A percentile compares a stretch with the other conserved stretches of the same genome.
Conservation (phyloP, 768 basidiomycete species). For the Russula griseocarnosa region DNA sequence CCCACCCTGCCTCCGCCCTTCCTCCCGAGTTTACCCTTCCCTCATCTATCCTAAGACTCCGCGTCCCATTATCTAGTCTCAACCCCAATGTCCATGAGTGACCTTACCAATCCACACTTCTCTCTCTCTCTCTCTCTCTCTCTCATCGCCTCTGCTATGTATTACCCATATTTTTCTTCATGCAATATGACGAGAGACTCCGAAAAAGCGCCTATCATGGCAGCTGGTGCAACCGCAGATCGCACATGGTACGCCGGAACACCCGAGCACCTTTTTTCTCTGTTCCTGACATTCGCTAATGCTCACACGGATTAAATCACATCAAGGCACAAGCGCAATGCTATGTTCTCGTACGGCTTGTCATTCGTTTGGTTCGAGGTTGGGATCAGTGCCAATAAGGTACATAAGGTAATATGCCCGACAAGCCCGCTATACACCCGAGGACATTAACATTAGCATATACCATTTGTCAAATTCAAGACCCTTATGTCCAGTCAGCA, state of each 20-base stretch:
- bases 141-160: slow-evolving; percentile 2
- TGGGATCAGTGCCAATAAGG: not conserved
- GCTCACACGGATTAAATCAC: not conserved
- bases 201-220: not conserved
- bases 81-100: not conserved
- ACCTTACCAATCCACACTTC: not conserved
- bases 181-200: slow-evolving; percentile 13
- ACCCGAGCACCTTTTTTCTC: not conserved
- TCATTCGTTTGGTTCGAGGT: not conserved
- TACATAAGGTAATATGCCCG: not conserved
- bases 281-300: not conserved
- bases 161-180: slow-evolving; percentile 5
- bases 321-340: not conserved
- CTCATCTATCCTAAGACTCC: not conserved
- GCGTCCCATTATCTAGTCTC: not conserved
- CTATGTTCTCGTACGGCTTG: not conserved
- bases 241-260: not conserved
- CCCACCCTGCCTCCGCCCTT: not conserved
- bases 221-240: not conserved
- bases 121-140: not conserved
- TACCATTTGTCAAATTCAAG: not conserved
- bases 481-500: not conserved
- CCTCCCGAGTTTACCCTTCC: not conserved
- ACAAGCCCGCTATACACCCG: not conserved
- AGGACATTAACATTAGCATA: not conserved